Evolutionary conservation across 2,329 filamentous ascomycete species (phyloP), one percentile per base, ranked within the genome.

Genomic region (Laburnicola sp.): DNA sequence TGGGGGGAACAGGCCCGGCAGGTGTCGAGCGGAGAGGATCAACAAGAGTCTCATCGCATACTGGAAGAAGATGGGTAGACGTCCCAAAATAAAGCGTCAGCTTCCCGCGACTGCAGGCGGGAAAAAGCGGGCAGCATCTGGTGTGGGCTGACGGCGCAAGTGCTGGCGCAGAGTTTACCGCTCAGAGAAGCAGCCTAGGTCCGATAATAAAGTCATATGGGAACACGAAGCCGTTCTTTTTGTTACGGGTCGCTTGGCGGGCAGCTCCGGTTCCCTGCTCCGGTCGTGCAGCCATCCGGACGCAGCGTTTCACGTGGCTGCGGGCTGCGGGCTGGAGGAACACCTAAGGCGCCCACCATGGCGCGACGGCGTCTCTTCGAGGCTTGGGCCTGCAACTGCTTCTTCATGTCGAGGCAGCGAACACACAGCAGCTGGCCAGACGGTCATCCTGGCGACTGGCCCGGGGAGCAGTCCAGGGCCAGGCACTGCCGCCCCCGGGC

Each of bases 221-320:
- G 32, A 50, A 30, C 31, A 38, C 37, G 48, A 43, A 30, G 47
- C 42, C 55, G 50, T 51, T 40, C 54, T 2, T 34, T 8, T 6
- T 37, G 37, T 37, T 52, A 45, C 48, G 54, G 62, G 57, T 66
- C 62, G 62, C 60, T 65, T 64, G 53, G 63, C 63, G 11, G 62
- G 65, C 58, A 62, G 45, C 57, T 59, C 53, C 53, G 48, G 48
- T 48, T 56, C 37, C 48, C 47, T 58, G 53, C 5, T 10, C n/a
- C 63, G 59, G 52, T 55, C 34, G 54, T 53, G 52, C 59, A 57
- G 56, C 51, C 57, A 57, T 53, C 53, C 50, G 56, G 43, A 28
- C n/a, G 21, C 48, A 50, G 59, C 59, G 62, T 68, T 68, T 70
- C 66, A 69, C 66, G 67, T 71, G 68, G 68, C 63, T 59, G 53